Evolutionary conservation across 2,329 filamentous ascomycete species (phyloP).

Genomic region (Dactylellina drechsleri): DNA sequence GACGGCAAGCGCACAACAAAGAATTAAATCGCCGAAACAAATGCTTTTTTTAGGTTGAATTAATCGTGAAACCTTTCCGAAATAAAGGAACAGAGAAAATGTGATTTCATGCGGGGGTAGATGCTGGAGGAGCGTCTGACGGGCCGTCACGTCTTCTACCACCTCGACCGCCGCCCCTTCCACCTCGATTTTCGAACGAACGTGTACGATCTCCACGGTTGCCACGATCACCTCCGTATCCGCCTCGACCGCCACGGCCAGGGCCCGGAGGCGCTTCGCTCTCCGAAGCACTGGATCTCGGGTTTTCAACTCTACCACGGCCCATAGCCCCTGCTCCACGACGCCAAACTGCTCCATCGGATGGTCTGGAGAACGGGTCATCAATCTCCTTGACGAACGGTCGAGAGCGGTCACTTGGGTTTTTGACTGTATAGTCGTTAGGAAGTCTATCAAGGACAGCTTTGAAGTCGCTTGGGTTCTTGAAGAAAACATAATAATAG

Average conservation of each 20-base stretch:
- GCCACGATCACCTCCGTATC: conserved; percentile 70
- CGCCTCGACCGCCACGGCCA: conserved; percentile 66
- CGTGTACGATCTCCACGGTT: conserved; percentile 66
- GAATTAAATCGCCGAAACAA: conserved; percentile 41
- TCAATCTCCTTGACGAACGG: conserved; percentile 77
- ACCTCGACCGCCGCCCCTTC: conserved; percentile 65
- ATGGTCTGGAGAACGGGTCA: conserved; percentile 60
- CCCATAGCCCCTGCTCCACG: conserved; percentile 77
- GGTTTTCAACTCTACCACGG: conserved; percentile 80
- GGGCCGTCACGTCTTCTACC: conserved; percentile 61
- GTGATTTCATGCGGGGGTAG: conserved; percentile 32
- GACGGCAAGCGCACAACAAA: conserved; percentile 8
- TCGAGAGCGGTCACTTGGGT: conserved; percentile 71
- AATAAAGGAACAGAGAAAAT: background rate
- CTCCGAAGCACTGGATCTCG: conserved; percentile 63
- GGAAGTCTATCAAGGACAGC: conserved; percentile 78
- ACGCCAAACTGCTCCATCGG: conserved; percentile 68
- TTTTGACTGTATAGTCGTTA: conserved; percentile 73
- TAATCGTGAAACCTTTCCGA: conserved; percentile 5
- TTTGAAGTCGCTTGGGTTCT: conserved; percentile 80
- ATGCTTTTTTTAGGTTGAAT: conserved; percentile 35
- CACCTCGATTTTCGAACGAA: conserved; percentile 59
- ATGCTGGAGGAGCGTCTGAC: conserved; percentile 31
- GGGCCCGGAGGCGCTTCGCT: conserved; percentile 57
- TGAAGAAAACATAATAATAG: conserved; percentile 88